Evolutionary conservation across 2,329 filamentous ascomycete species (phyloP), one percentile per base, ranked within the genome.

Genomic region (Emmonsiellopsis sp.): DNA sequence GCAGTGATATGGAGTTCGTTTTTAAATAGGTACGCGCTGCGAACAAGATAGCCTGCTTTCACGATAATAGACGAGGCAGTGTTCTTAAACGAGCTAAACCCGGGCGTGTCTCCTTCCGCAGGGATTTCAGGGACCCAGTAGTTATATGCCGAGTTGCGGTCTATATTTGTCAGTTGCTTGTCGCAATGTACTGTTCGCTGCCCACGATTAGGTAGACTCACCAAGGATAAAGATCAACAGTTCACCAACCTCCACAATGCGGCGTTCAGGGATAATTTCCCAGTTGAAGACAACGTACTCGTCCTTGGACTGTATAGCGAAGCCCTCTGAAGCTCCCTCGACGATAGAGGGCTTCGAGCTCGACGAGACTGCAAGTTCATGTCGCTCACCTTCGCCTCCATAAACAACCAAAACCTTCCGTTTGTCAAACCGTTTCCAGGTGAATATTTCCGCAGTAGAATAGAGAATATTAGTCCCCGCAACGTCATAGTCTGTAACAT

Each of bases 1-100:
- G 84, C 87, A 3, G 78, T 79, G 2, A 92, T 65, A 10, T 78
- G 73, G 4, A 92, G 72, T 1, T 76, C 75, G n/a, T 70, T 71
- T 2, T 76, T 80, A 5, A 77, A 61, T 1, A 85, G 65, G 2
- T 75, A 74, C 0, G 83, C 83, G 17, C 60, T 68, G 5, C 71
- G 68, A 13, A 74, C 64, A 14, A 74, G 69, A 51, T 74, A 74
- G 13, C 71, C 71, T 0, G 68, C 71, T 42, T 71, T 71, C 51
- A 74, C 64, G 44, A 74, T 72, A 33, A 74, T 61, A 6, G 68
- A 69, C 1, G 63, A 64, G 2, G 64, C 61, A 37, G 61, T 58
- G 2, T 61, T 63, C 49, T 65, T 53, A 40, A 64, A 44, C 6
- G 63, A 65, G 52, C 63, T 63, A 52, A 63, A 72, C 1, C 63